Percentiles rank a stretch among this genome's conserved stretches.
These are phyloP conservation scores for Apiosordaria backusii DNA, from an alignment of 495 filamentous ascomycete species.

Conservation along the genomic window DNA sequence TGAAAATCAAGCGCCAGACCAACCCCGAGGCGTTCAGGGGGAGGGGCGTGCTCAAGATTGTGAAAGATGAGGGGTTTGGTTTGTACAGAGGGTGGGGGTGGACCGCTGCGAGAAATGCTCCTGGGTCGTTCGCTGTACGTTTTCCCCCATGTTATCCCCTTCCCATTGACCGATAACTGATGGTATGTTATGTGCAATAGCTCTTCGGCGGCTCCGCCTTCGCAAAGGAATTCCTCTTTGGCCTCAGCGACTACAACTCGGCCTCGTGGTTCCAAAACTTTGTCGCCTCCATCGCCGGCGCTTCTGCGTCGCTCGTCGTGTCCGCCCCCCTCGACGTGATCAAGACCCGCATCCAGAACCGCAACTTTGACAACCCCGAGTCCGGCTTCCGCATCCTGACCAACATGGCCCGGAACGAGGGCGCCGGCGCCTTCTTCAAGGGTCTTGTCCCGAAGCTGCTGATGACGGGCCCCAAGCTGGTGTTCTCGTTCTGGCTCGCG, in stretches of 20 bases:
- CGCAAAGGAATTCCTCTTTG: slow-evolving; percentile 92
- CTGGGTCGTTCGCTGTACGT: slow-evolving; percentile 92
- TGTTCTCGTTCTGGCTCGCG: slow-evolving; percentile 99
- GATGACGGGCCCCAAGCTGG: slow-evolving; percentile 97
- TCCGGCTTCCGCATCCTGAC: slow-evolving; percentile 81
- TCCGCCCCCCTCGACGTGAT: slow-evolving; percentile 97
- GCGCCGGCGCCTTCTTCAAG: slow-evolving; percentile 89
- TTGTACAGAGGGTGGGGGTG: slow-evolving; percentile 95
- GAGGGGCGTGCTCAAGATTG: slow-evolving; percentile 82
- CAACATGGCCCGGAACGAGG: slow-evolving; percentile 90
- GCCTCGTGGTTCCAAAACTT: slow-evolving; percentile 97
- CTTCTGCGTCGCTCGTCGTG: slow-evolving; percentile 85
- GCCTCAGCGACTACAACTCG: slow-evolving; percentile 85
- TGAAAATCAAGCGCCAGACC: slow-evolving; percentile 99
- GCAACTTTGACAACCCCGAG: slow-evolving; percentile 97
- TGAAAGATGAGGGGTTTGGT: slow-evolving; percentile 91
- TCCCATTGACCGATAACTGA: neutral
- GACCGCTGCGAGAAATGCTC: slow-evolving; percentile 96
- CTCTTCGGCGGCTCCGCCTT: slow-evolving; percentile 98
- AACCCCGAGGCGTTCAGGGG: slow-evolving; percentile 98
- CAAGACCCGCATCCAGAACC: slow-evolving; percentile 98
- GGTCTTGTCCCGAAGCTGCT: slow-evolving; percentile 93
- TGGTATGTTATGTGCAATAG: slow-evolving; percentile 39
- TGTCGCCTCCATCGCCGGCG: slow-evolving; percentile 89
- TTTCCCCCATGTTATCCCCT: neutral